phyloP scores from a whole-genome alignment of 1,284 basidiomycete species.

The Ganoderma meredithae region DNA sequence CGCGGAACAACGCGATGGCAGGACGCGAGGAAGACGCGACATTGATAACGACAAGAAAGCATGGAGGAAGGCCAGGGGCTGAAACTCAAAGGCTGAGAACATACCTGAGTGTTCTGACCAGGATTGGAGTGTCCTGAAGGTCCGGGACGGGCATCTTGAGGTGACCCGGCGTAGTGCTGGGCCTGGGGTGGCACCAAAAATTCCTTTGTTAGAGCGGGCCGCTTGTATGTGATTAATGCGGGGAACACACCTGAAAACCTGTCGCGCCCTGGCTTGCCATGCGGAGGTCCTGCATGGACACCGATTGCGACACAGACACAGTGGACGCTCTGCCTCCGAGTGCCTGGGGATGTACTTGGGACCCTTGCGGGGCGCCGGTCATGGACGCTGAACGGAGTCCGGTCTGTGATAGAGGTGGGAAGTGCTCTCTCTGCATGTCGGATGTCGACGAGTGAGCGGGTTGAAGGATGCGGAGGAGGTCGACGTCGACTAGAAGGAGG shows the following conservation, averaged over 20 bases:
- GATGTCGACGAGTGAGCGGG: not conserved
- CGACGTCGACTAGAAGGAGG: not conserved
- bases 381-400: not conserved
- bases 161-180: not conserved
- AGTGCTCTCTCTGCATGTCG: constrained; percentile 3
- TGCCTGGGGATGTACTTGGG: not conserved
- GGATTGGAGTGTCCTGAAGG: constrained; percentile 3
- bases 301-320: not conserved
- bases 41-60: not conserved
- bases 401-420: not conserved
- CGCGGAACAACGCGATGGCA: not conserved
- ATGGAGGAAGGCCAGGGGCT: not conserved
- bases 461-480: not conserved
- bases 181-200: not conserved
- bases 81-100: not conserved
- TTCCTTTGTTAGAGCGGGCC: constrained; percentile 6
- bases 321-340: not conserved
- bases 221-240: not conserved
- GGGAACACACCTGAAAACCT: not conserved
- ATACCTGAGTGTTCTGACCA: constrained; percentile 5
- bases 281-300: not conserved
- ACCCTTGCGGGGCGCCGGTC: not conserved
- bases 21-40: not conserved
- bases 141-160: constrained; percentile 3
- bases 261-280: not conserved